Base-by-base conservation (phyloP, 2,329 filamentous ascomycete genomes). In the Gnomoniopsis smithogilvyi region DNA sequence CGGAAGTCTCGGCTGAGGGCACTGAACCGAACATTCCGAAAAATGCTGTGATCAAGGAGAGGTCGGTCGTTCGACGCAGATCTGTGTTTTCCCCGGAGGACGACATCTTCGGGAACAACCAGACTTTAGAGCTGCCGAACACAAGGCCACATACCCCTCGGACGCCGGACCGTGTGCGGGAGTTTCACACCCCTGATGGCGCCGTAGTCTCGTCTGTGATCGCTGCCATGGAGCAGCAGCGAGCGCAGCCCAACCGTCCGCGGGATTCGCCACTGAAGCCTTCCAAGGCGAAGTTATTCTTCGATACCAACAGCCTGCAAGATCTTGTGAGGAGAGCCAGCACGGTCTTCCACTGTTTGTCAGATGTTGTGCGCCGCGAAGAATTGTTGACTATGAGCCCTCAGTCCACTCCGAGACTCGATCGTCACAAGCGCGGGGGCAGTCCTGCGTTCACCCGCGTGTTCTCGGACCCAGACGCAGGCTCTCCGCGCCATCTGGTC, bases 361-460 rank as follows among this genome's bases (percentile, higher is more conserved):
- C 84, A 0, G 84, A 88, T 56, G 70, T 84, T 6, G 76, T 89
- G 50, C 82, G 85, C 51, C 78, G 78, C 54, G 82, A 79, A 43
- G 85, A 89, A 65, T 78, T 83, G 30, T 76, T 84, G 52, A 81
- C 81, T 0, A 78, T 80, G 61, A 87, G 81, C 65, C 84, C 84
- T 2, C 76, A 75, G 10, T 72, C 76, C 30, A 85, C 81, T 1
- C 78, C 80, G 2, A 75, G 73, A 45, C 76, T 76, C 26, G 75
- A 77, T 19, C 76, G 79, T 49, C 68, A 75, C 45, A 73, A 75
- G 10, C 72, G 74, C 24, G 82, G 86, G 54, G 85, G 82, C 2
- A 88, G 84, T 65, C 86, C 86, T n/a, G 85, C 86, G 1, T 89
- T 89, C 63, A 88, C 84, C 2, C 76, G 83, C 24, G 84, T 89